Conservation (phyloP, 176 grass and related monocot species). For the Phragmites australis region DNA sequence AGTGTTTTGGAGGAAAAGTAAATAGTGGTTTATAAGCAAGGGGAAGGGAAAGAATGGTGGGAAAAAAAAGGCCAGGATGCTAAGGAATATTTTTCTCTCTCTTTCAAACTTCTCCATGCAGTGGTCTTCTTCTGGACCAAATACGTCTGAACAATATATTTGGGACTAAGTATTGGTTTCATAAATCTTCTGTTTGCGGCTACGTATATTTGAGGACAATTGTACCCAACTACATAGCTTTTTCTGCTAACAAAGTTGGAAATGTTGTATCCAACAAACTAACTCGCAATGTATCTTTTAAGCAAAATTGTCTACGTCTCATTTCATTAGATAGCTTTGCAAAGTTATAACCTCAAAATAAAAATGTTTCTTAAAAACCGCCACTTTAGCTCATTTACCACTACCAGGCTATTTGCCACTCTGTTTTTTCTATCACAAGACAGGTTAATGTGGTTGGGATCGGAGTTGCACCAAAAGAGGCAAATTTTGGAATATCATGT, state of each 20-base stretch:
- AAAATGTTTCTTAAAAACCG: neutral
- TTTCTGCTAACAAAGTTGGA: too few relatives aligned
- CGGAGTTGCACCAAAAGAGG: neutral
- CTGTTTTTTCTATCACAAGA: too few relatives aligned
- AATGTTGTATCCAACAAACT: neutral
- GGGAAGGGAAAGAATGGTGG: too few relatives aligned
- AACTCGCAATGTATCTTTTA: neutral
- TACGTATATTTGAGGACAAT: neutral
- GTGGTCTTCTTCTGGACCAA: neutral
- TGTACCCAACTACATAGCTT: neutral
- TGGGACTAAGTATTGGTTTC: neutral
- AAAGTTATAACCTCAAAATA: neutral
- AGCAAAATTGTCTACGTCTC: neutral
- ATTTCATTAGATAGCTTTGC: neutral
- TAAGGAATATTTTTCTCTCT: neutral
- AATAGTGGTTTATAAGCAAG: slow-evolving; percentile 18
- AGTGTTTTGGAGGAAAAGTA: neutral
- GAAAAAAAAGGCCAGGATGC: neutral
- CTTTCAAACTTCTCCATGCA: neutral
- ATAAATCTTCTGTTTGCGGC: neutral
- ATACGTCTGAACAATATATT: neutral
- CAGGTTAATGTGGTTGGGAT: too few relatives aligned
- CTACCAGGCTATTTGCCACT: neutral
- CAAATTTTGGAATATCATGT: neutral
- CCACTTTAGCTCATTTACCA: neutral